Base-by-base conservation (phyloP, 371 early-diverging fungal genomes). In the Apophysomyces ossiformis region DNA sequence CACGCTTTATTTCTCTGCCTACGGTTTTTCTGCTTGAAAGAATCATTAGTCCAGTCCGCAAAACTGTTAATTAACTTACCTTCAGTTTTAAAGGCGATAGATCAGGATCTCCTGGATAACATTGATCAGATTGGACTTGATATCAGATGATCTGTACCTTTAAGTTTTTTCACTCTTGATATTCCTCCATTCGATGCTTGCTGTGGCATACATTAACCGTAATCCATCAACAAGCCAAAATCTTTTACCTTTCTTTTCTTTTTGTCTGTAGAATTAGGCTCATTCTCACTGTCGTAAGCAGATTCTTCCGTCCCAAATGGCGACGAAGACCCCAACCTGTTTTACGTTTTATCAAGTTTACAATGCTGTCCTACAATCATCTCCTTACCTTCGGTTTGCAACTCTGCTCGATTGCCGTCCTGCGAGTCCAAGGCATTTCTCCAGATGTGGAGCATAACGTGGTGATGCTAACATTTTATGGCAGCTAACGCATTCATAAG, bases 341-440 rank as follows among this genome's bases (percentile, higher is more conserved):
- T 16, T 7, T 15, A 7, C 58, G 7, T 39, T 50, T 50, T 9
- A 21, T 5, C 21, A 21, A 7, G 9, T 47, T 26, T 50, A n/a
- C 21, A 47, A 26, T 26, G 32, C 32, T 47, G 0, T 47, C 13
- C 18, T 18, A 4, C 21, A 11, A 4, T 9, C 54, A 50, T 50
- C 9, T 21, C 21, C 6, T 67, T 69, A 86, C 85, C 88, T 77
- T 75, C 88, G 69, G 67, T 82, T 87, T 8, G 87, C 89, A 13
- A 86, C 87, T 41, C 92, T 73, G 60, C 88, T 85, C 1, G 89
- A 86, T 15, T 82, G 75, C 68, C 94, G 75, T 58, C 95, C 90
- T 35, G 91, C 86, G 37, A 96, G 71, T 3, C 95, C 95, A 61
- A 96, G 78, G 76, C 96, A 96, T 66, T 94, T 95, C 74, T 95